phyloP scores from a whole-genome alignment of 2,329 filamentous ascomycete genomes.

The Niveomyces coronatus region DNA sequence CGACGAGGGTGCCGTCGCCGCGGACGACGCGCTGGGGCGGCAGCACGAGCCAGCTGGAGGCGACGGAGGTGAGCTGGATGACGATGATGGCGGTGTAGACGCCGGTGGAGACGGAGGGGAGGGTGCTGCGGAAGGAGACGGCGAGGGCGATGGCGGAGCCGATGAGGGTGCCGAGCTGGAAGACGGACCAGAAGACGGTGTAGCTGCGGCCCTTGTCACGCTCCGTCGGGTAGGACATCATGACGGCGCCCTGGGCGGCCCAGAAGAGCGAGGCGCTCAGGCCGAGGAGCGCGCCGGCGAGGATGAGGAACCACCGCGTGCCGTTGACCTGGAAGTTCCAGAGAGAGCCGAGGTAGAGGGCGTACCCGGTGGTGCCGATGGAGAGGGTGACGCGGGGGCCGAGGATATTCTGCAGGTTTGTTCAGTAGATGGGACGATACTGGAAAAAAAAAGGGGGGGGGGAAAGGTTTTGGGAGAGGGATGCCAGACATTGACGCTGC shows the following conservation, averaged over 20 bases:
- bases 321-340: slow-evolving; percentile 54
- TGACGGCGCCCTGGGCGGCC: slow-evolving; percentile 66
- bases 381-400: slow-evolving; percentile 54
- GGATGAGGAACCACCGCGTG: slow-evolving; percentile 58
- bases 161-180: slow-evolving; percentile 76
- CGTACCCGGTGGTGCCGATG: slow-evolving; percentile 62
- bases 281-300: slow-evolving; percentile 60
- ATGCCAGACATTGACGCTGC: slow-evolving; percentile 50
- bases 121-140: slow-evolving; percentile 12
- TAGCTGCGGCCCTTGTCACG: slow-evolving; percentile 71
- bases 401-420: slow-evolving; percentile 44
- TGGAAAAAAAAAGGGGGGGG: too few species aligned
- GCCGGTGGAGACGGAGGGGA: slow-evolving; percentile 15
- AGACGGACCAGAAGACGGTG: slow-evolving; percentile 80
- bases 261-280: slow-evolving; percentile 63
- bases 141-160: slow-evolving; percentile 38
- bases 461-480: too few species aligned
- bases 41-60: slow-evolving; percentile 11
- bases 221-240: slow-evolving; percentile 75
- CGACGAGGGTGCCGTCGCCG: slow-evolving; percentile 10
- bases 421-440: too few species aligned
- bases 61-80: slow-evolving; percentile 13
- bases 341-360: slow-evolving; percentile 57
- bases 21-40: slow-evolving; percentile 11
- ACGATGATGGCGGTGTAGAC: slow-evolving; percentile 19